A percentile compares a stretch with the other conserved stretches of the same genome.
These are phyloP conservation scores for Eucalyptus albens DNA, from an alignment of 345 rosid genomes.

Conservation along the genomic window DNA sequence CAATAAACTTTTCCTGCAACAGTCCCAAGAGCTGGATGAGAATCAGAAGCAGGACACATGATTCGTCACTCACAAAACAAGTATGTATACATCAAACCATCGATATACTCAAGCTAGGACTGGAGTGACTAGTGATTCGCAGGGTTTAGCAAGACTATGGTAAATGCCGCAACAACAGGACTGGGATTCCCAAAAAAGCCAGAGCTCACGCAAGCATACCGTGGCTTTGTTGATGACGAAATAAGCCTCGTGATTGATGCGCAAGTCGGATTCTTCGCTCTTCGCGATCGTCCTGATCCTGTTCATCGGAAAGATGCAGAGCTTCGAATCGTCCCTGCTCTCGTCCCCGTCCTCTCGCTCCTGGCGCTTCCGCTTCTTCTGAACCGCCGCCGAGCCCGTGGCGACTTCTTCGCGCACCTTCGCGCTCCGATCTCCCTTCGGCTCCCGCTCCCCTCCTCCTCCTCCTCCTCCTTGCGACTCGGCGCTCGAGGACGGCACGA, in stretches of 20 bases:
- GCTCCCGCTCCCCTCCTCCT: not conserved
- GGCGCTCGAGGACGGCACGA: not conserved
- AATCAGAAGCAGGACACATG: not conserved
- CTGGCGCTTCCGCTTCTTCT: not conserved
- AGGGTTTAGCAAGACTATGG: not conserved
- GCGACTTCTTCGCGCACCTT: not conserved
- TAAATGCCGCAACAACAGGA: not conserved
- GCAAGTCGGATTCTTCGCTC: slow-evolving; percentile 20
- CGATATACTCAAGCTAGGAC: not conserved
- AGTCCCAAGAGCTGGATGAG: not conserved
- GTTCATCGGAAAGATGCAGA: slow-evolving; percentile 52
- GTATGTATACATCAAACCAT: not conserved
- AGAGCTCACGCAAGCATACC: slow-evolving; percentile 14
- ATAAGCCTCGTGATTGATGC: slow-evolving; percentile 43
- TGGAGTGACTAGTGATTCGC: not conserved
- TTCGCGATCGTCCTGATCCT: slow-evolving; percentile 64
- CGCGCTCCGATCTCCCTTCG: not conserved
- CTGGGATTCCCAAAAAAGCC: not conserved
- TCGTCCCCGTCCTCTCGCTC: slow-evolving; percentile 8
- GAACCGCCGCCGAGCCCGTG: not conserved
- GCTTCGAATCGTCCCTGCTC: slow-evolving; percentile 23
- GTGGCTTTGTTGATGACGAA: slow-evolving; percentile 75
- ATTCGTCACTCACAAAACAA: not conserved
- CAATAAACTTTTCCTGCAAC: slow-evolving; percentile 65
- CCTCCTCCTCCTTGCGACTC: not conserved